phyloP scores from a whole-genome alignment of 306 rosid species.

The Glycine tomentella region DNA sequence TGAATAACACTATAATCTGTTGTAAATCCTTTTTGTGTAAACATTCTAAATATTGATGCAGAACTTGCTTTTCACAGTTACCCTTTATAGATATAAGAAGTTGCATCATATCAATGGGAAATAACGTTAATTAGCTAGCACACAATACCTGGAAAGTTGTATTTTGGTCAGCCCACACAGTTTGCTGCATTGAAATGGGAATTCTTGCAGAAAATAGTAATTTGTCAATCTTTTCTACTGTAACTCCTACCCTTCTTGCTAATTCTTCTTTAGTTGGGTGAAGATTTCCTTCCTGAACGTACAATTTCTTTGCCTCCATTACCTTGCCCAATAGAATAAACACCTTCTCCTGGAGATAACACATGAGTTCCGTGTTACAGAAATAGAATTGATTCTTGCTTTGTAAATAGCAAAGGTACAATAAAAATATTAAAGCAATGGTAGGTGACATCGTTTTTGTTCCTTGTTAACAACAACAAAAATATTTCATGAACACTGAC shows the following conservation, averaged over 20 bases:
- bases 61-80: slow-evolving; percentile 10
- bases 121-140: slow-evolving; percentile 27
- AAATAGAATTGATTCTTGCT: slow-evolving; percentile 27
- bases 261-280: slow-evolving; percentile 81
- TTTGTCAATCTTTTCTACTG: slow-evolving; percentile 68
- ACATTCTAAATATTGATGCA: slow-evolving; percentile 11
- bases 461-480: neutral
- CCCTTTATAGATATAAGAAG: neutral
- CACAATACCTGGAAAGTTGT: slow-evolving; percentile 86
- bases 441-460: slow-evolving; percentile 27
- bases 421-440: neutral
- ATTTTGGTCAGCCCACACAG: slow-evolving; percentile 82
- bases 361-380: slow-evolving; percentile 16
- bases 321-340: slow-evolving; percentile 71
- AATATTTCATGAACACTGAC: neutral
- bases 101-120: slow-evolving; percentile 26
- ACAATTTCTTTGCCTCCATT: slow-evolving; percentile 74
- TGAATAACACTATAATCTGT: neutral
- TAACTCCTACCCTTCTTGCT: slow-evolving; percentile 72
- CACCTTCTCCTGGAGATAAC: slow-evolving; percentile 73
- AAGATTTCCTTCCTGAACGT: slow-evolving; percentile 76
- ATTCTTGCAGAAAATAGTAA: slow-evolving; percentile 68
- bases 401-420: slow-evolving; percentile 34
- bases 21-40: slow-evolving; percentile 16
- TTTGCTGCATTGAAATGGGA: slow-evolving; percentile 88